Conservation (phyloP, 805 yeast species). For the Yarrowia sp. region DNA sequence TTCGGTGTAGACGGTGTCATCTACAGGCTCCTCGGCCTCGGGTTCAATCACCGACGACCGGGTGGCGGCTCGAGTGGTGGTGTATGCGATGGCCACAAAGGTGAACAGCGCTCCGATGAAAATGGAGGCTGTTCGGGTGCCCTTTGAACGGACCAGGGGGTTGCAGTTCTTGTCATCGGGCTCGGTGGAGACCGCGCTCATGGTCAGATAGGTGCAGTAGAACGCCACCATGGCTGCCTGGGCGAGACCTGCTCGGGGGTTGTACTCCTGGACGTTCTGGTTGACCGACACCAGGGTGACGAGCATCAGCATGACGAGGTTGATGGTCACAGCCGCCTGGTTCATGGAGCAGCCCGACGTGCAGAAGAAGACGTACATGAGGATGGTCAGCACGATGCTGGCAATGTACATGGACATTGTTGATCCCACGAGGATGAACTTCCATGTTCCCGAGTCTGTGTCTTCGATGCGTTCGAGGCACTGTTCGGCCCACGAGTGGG, state of each 20-base stretch:
- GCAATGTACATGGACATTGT: constrained; percentile 84
- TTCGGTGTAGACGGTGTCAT: constrained; percentile 54
- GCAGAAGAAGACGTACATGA: constrained; percentile 86
- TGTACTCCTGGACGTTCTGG: constrained; percentile 85
- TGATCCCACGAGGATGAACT: constrained; percentile 80
- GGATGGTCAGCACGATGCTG: constrained; percentile 70
- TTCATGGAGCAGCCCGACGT: constrained; percentile 85
- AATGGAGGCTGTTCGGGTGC: constrained; percentile 88
- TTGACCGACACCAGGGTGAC: constrained; percentile 76
- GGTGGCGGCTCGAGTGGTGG: constrained; percentile 96
- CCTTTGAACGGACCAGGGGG: constrained; percentile 86
- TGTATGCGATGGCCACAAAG: constrained; percentile 92
- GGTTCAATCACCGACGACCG: constrained; percentile 60
- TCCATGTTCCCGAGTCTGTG: constrained; percentile 75
- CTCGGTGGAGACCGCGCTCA: constrained; percentile 93
- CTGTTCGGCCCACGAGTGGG: constrained; percentile 98
- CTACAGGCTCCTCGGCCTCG: constrained; percentile 20
- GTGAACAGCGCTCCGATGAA: constrained; percentile 93
- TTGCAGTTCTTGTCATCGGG: constrained; percentile 95
- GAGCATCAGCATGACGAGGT: constrained; percentile 67
- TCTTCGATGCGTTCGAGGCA: constrained; percentile 90
- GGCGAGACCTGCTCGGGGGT: constrained; percentile 95
- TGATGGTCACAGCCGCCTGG: constrained; percentile 82
- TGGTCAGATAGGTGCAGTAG: constrained; percentile 87
- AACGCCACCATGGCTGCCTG: constrained; percentile 95